Evolutionary conservation across 306 rosid species (phyloP), one percentile per base, ranked within the genome.

Genomic region (Sechiopsis laciniata): DNA sequence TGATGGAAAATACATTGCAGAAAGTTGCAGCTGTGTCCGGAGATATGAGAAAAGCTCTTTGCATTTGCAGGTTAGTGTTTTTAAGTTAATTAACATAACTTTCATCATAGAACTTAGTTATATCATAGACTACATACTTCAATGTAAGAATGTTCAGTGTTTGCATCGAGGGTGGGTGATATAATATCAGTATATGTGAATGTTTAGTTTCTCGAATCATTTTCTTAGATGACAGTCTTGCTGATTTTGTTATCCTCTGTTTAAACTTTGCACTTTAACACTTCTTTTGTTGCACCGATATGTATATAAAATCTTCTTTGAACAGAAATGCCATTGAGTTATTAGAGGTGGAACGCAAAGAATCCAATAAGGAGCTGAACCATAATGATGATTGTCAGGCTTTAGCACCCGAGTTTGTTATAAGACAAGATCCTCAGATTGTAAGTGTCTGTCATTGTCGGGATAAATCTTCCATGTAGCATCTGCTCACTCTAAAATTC

Each of bases 21-120:
- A 94, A 89, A 94, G 95, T 94, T 72, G 96, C 96, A 63, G 92
- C 96, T 21, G 88, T 88, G 76, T 90, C 95, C 63, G 99, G 99
- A 64, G 99, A 94, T 82, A 94, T 91, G 99, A 85, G 99, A 56
- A 90, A 86, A 79, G 97, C 96, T 71, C 97, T 90, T 21, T 82
- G 83, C 76, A 81, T 94, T 74, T 89, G 95, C 86, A 82, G 97
- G 98, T 89, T 3, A 77, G 95, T 77, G 57, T 76, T 55, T 8
- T 2, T 40, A 35, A 51, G 8, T 68, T 22, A 7, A 68, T 8
- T 7, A 68, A 0, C 16, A 0, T 52, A 21, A 68, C 55, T 66
- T 17, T 21, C 13, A 1, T 13, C 8, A 21, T 11, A 20, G 50
- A 67, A 12, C 53, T 45, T 20, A 1, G 17, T 20, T 21, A 12